These are phyloP conservation scores for Chalciporus piperatus DNA, from an alignment of 768 basidiomycete species.

Conservation along the genomic window DNA sequence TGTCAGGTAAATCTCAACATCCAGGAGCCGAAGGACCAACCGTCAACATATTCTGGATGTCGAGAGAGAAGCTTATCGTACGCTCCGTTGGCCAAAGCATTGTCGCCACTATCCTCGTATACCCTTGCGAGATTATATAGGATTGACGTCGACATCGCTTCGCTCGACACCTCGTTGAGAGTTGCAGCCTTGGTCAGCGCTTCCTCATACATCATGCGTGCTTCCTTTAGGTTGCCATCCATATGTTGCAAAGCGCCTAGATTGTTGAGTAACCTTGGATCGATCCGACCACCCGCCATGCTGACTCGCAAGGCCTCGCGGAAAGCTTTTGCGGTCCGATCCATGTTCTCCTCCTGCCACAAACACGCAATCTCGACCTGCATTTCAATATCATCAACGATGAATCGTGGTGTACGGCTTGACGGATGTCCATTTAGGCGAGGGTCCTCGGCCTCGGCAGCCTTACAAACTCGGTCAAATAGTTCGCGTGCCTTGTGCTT, in stretches of 20 bases:
- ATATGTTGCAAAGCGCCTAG: slow-evolving; percentile 73
- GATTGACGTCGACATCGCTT: slow-evolving; percentile 76
- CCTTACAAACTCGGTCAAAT: slow-evolving; percentile 71
- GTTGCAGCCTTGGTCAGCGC: slow-evolving; percentile 60
- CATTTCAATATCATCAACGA: slow-evolving; percentile 81
- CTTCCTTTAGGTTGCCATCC: slow-evolving; percentile 56
- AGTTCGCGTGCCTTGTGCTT: slow-evolving; percentile 73
- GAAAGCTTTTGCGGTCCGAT: slow-evolving; percentile 69
- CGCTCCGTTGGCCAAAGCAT: slow-evolving; percentile 72
- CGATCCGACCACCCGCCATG: slow-evolving; percentile 45
- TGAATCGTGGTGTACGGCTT: slow-evolving; percentile 45
- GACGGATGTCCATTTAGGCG: slow-evolving; percentile 41
- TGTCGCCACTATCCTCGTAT: slow-evolving; percentile 82
- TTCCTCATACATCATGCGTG: slow-evolving; percentile 66
- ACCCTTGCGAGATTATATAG: slow-evolving; percentile 90
- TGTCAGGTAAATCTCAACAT: slow-evolving; percentile 7
- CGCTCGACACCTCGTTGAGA: slow-evolving; percentile 47
- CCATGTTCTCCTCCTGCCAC: slow-evolving; percentile 81
- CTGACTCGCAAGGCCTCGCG: slow-evolving; percentile 70
- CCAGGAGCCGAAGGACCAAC: slow-evolving; percentile 44
- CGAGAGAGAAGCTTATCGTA: slow-evolving; percentile 84
- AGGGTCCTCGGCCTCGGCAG: slow-evolving; percentile 61
- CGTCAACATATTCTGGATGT: slow-evolving; percentile 96
- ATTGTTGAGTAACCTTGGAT: slow-evolving; percentile 78
- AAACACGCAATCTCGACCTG: slow-evolving; percentile 87